Conservation (phyloP, 2,329 filamentous ascomycete genomes). For the Aspergillus puulaauensis region DNA sequence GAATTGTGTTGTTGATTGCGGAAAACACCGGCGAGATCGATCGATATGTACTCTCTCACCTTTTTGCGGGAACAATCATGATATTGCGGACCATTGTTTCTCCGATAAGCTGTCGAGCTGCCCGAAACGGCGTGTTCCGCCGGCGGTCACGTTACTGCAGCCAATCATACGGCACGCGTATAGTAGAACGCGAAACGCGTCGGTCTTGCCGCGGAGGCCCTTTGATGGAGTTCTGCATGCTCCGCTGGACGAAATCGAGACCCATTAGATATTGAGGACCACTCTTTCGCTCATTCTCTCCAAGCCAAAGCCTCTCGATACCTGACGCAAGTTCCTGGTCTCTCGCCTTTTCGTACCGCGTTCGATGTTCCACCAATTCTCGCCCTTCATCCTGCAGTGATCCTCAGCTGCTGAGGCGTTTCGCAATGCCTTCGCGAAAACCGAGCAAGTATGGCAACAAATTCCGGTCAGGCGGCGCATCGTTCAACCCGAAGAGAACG, state of each 20-base stretch:
- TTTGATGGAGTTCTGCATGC: constrained; percentile 15
- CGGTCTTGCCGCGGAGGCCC: constrained; percentile 15
- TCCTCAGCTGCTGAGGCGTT: constrained; percentile 23
- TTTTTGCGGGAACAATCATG: constrained; percentile 15
- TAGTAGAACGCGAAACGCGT: constrained; percentile 39
- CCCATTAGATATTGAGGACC: constrained; percentile 10
- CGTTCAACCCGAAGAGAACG: constrained; percentile 54
- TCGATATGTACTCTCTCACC: constrained; percentile 3
- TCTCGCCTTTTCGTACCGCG: constrained; percentile 7
- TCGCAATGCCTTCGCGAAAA: constrained; percentile 49
- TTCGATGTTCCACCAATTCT: constrained; percentile 25
- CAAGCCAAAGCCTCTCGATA: neutral
- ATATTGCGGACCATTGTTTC: constrained; percentile 10
- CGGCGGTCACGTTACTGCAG: constrained; percentile 14
- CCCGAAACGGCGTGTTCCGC: constrained; percentile 17
- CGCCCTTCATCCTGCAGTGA: constrained; percentile 19
- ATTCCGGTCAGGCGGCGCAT: constrained; percentile 43
- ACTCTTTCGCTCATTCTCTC: constrained; percentile 6
- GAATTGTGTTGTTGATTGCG: constrained; percentile 5
- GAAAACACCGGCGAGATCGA: constrained; percentile 3
- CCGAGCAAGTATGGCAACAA: constrained; percentile 67
- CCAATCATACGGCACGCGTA: constrained; percentile 23
- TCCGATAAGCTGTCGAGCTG: constrained; percentile 3
- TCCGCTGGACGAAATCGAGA: constrained; percentile 11
- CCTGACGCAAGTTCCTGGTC: neutral